These are phyloP conservation scores for Wickerhamomyces queroliae DNA, from an alignment of 805 yeast genomes.

Conservation along the genomic window DNA sequence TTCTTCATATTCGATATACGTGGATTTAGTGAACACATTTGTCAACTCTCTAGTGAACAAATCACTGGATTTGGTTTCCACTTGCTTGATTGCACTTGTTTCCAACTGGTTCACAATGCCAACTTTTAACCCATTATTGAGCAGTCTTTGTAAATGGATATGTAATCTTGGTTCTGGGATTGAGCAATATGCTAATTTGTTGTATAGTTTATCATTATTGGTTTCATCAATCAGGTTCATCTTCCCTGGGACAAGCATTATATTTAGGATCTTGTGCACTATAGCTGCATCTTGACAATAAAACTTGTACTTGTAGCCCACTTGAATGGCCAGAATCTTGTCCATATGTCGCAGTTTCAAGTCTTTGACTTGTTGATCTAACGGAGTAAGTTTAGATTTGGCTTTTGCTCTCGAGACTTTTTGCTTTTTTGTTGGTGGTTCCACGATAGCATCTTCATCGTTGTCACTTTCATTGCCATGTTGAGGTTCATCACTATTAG, in stretches of 20 bases:
- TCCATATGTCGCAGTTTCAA: conserved; percentile 58
- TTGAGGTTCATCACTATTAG: conserved; percentile 4
- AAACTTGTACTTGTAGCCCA: conserved; percentile 87
- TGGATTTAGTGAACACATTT: conserved; percentile 74
- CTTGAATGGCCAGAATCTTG: conserved; percentile 74
- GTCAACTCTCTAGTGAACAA: conserved; percentile 68
- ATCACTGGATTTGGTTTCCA: conserved; percentile 40
- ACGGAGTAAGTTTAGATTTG: conserved; percentile 51
- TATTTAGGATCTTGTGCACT: conserved; percentile 61
- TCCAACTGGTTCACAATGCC: conserved; percentile 87
- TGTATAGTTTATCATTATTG: conserved; percentile 43
- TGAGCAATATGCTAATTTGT: conserved; percentile 74
- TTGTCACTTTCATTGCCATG: conserved; percentile 5
- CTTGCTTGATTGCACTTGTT: conserved; percentile 65
- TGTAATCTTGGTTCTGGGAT: conserved; percentile 77
- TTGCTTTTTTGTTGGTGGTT: conserved; percentile 3
- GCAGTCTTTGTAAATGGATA: conserved; percentile 67
- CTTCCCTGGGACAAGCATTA: conserved; percentile 70
- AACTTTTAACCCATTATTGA: conserved; percentile 70
- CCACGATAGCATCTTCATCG: conserved; percentile 3
- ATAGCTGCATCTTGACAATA: conserved; percentile 78
- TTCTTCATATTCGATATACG: conserved; percentile 63
- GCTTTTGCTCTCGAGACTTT: conserved; percentile 2
- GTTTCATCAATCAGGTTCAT: conserved; percentile 43
- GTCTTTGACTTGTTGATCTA: conserved; percentile 71